Base-by-base conservation (phyloP, 805 yeast species). In the Zygoascus biomembranicola region DNA sequence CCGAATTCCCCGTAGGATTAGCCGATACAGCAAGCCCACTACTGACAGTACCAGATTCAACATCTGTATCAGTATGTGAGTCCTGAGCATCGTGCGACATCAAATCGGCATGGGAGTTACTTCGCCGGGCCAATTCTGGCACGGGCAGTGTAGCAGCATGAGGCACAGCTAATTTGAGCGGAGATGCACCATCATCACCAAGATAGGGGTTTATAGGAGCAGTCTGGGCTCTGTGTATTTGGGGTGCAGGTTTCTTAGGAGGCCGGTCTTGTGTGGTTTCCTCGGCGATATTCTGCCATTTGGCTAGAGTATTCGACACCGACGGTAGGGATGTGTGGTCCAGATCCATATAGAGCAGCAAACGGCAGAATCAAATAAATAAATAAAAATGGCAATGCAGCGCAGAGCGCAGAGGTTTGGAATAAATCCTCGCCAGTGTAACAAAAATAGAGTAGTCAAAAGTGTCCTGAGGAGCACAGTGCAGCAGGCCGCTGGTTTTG, bases 291-390 rank as follows among this genome's bases (percentile, higher is more conserved):
- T 52, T 51, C 41, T 59, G 61, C 61, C 60, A 60, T 39, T 45
- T 53, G 2, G 61, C 52, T 49, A 53, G 18, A 2, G 48, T 57
- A 37, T 58, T 57, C 18, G 52, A 48, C 8, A 60, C 63, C 5
- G 63, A 60, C 19, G 60, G 61, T 23, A 60, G 56, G 11, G 61
- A 53, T 10, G 60, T 49, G 16, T 56, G 52, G 42, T 60, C 63
- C 14, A 57, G 56, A n/a, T 57, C 45, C 57, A 52, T 54, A 45
- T 23, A 32, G 28, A 23, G 28, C 28, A 23, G 28, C 28, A 23
- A 23, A 23, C 28, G 28, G 28, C 28, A 6, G 28, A 23, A 23
- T 23, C 28, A 23, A 23, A 23, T 23, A 23, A 23, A 23, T 23
- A 23, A 23, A 23, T 6, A 23, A 23, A 23, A 4, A 23, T 23